Evolutionary conservation across 495 filamentous ascomycete species (phyloP).

Genomic region (Penicillium cinerascens): DNA sequence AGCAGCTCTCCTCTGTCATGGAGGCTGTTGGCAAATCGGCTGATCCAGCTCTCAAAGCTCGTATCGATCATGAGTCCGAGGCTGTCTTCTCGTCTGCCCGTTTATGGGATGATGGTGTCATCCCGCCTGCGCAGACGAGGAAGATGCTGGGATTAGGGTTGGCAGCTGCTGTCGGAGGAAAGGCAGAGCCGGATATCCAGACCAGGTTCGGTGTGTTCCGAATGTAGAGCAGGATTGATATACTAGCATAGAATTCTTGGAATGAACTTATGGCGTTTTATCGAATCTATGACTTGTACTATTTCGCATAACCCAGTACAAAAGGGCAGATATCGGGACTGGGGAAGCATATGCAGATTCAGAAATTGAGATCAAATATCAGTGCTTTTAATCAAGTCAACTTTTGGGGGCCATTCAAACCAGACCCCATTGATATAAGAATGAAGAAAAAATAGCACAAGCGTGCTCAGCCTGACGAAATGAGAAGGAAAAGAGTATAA

Average conservation of each 20-base stretch:
- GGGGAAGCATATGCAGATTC: not conserved
- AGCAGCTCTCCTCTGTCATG: constrained; percentile 93
- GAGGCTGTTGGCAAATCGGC: constrained; percentile 82
- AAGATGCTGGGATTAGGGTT: constrained; percentile 78
- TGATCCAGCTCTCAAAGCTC: constrained; percentile 73
- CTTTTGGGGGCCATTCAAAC: constrained; percentile 1
- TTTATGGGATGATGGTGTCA: constrained; percentile 95
- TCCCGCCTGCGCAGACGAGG: constrained; percentile 84
- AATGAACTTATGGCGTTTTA: not conserved
- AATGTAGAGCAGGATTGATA: constrained; percentile 57
- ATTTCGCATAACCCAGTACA: not conserved
- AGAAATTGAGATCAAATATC: not conserved
- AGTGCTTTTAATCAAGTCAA: constrained; percentile 3
- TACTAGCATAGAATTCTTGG: not conserved
- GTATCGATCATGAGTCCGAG: constrained; percentile 90
- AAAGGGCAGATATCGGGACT: too few species aligned
- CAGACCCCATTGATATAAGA: constrained; percentile 6
- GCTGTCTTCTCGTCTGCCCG: constrained; percentile 84
- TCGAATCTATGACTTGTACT: not conserved
- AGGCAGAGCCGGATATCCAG: constrained; percentile 51
- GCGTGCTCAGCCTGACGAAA: not conserved
- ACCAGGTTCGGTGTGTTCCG: constrained; percentile 94
- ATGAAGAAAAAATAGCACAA: constrained; percentile 2
- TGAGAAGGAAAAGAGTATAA: constrained; percentile 13
- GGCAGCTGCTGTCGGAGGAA: constrained; percentile 69